Percentiles rank a stretch among this genome's conserved stretches.
phyloP scores from a whole-genome alignment of 2,329 filamentous ascomycete species.

The Hymenoscyphus infarciens region DNA sequence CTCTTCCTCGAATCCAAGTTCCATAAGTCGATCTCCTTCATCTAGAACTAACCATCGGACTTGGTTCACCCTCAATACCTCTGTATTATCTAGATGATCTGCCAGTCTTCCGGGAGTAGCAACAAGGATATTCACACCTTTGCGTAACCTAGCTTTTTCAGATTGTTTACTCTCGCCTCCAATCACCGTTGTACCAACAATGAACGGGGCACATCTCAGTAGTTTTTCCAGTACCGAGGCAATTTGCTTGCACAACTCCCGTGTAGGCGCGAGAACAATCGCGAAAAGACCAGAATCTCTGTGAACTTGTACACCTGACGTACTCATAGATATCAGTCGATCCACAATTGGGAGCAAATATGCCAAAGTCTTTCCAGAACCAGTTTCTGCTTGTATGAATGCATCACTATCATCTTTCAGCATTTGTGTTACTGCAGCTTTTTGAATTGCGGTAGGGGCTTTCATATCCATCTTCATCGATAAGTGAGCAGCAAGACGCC shows the following conservation, averaged over 20 bases:
- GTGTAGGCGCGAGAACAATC: constrained; percentile 87
- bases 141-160: constrained; percentile 89
- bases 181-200: constrained; percentile 82
- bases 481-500: constrained; percentile 76
- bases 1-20: constrained; percentile 94
- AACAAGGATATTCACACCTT: constrained; percentile 92
- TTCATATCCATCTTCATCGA: constrained; percentile 83
- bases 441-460: constrained; percentile 91
- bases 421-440: constrained; percentile 78
- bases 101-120: constrained; percentile 88
- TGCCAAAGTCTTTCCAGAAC: constrained; percentile 95
- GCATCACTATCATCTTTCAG: constrained; percentile 80
- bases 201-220: constrained; percentile 85
- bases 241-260: constrained; percentile 93
- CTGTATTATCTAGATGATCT: constrained; percentile 90
- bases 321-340: constrained; percentile 74
- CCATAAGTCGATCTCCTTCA: constrained; percentile 97
- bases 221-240: constrained; percentile 80
- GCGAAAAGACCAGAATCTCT: constrained; percentile 89
- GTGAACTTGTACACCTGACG: constrained; percentile 56
- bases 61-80: constrained; percentile 80
- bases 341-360: constrained; percentile 92
- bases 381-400: constrained; percentile 95
- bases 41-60: constrained; percentile 94
- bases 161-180: constrained; percentile 68